phyloP scores from a whole-genome alignment of 2,329 filamentous ascomycete genomes.

The Fusarium pseudocircinatum region DNA sequence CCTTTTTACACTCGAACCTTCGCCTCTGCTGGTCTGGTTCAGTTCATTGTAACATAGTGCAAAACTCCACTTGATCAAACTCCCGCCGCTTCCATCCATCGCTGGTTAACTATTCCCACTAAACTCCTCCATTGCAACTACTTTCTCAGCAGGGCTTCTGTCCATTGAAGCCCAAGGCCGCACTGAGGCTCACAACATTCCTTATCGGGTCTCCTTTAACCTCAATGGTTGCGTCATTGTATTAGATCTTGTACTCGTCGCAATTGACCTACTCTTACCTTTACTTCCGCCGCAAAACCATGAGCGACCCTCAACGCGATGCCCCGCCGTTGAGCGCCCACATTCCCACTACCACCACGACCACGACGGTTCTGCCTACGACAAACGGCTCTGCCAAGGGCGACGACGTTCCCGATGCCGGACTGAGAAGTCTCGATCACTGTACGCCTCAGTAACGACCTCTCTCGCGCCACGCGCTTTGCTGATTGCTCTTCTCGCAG shows the following conservation, averaged over 20 bases:
- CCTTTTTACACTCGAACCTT: background rate
- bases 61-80: constrained; percentile 30
- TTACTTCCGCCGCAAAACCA: constrained; percentile 33
- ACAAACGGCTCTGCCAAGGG: constrained; percentile 29
- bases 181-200: constrained; percentile 21
- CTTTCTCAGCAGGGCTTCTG: constrained; percentile 9
- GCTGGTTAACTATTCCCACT: background rate
- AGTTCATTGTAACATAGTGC: constrained; percentile 11
- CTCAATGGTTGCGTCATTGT: constrained; percentile 32
- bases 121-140: constrained; percentile 21
- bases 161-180: constrained; percentile 7
- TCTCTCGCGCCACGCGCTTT: background rate
- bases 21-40: background rate
- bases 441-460: constrained; percentile 57
- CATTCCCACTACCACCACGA: constrained; percentile 20
- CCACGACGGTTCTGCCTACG: constrained; percentile 19
- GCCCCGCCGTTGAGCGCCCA: constrained; percentile 42
- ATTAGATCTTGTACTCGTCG: constrained; percentile 21
- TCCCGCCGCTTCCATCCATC: constrained; percentile 6
- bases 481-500: constrained; percentile 55
- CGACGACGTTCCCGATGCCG: constrained; percentile 68
- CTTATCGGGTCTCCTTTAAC: background rate
- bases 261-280: constrained; percentile 34
- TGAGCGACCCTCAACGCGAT: constrained; percentile 48
- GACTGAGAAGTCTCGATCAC: constrained; percentile 81